phyloP scores from a whole-genome alignment of 2,329 filamentous ascomycete species.

The Pseudogymnoascus sp. region DNA sequence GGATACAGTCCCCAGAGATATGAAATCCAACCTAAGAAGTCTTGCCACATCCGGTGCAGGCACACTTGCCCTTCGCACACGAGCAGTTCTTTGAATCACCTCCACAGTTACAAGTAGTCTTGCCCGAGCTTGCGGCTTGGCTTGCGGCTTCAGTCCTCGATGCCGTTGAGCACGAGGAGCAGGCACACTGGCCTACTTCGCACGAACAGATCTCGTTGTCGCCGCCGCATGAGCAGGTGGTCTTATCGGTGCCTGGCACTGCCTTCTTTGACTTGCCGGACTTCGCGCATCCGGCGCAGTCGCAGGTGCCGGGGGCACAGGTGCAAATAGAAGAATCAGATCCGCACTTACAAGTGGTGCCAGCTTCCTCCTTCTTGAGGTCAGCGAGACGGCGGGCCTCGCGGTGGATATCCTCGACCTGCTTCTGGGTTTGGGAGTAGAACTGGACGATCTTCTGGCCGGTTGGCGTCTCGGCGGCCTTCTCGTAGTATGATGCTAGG shows the following conservation, averaged over 20 bases:
- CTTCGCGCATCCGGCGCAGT: conserved; percentile 32
- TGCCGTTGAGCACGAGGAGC: conserved; percentile 25
- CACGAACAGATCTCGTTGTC: conserved; percentile 31
- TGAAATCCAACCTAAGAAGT: conserved; percentile 11
- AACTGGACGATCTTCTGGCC: conserved; percentile 84
- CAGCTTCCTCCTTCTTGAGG: conserved; percentile 66
- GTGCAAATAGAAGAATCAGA: conserved; percentile 30
- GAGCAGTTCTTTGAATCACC: conserved; percentile 34
- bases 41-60: conserved; percentile 3
- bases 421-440: conserved; percentile 77
- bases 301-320: conserved; percentile 34
- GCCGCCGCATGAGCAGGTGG: conserved; percentile 34
- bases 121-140: conserved; percentile 33
- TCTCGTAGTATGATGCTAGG: conserved; percentile 88
- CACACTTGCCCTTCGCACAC: conserved; percentile 34
- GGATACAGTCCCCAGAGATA: conserved; percentile 19
- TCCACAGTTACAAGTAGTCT: conserved; percentile 36
- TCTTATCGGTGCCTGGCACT: conserved; percentile 33
- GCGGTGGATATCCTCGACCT: conserved; percentile 87
- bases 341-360: conserved; percentile 37
- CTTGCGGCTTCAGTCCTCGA: conserved; percentile 30
- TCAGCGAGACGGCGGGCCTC: conserved; percentile 86
- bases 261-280: conserved; percentile 33
- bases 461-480: conserved; percentile 78
- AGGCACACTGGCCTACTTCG: conserved; percentile 32